Evolutionary conservation across 495 filamentous ascomycete genomes (phyloP), one percentile per base, ranked within the genome.

Genomic region (Oleoguttula mirabilis): DNA sequence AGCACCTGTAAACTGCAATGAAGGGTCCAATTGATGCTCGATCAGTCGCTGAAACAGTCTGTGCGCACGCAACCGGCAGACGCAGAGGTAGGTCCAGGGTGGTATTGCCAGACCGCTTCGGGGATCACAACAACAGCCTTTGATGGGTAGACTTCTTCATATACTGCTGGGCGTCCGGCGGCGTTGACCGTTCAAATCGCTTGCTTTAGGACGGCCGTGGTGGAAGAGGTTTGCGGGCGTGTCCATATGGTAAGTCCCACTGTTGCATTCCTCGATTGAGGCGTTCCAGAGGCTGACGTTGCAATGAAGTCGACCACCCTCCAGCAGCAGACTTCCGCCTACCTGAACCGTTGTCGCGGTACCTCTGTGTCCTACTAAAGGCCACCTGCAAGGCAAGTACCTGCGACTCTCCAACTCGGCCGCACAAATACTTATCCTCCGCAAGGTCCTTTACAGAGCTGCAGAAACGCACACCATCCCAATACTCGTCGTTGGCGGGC

Each of bases 261-360:
- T 38, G 39, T 44, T 40, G 47, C 47, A 50, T 45, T 50, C 47
- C 47, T 50, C 30, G 17, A 43, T 11, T 15, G 46, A 50, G 41
- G 47, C 41, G 41, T 45, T 50, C 35, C 41, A 45, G 48, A 51
- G 48, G 43, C 43, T 47, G 43, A 47, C 39, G 48, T 47, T 43
- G 32, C 48, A 51, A 51, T 42, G 43, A 23, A 36, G 28, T 36
- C n/a, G 32, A 19, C 40, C 32, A 44, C 46, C 46, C 46, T 43
- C 40, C 39, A 36, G 19, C 34, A 48, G 2, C 41, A 12, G 4
- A 22, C 40, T 27, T 10, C 36, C 15, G n/a, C 8, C 47, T 31
- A 34, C 30, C 20, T 19, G 43, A 20, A 36, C 42, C 41, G 21
- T 11, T n/a, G 21, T 8, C 21, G 25, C 31, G 47, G 47, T 8